Percentiles rank a stretch among this genome's conserved stretches.
Evolutionary conservation across 257 asterid species (phyloP).

Genomic region (Jaltomata sinuosa): DNA sequence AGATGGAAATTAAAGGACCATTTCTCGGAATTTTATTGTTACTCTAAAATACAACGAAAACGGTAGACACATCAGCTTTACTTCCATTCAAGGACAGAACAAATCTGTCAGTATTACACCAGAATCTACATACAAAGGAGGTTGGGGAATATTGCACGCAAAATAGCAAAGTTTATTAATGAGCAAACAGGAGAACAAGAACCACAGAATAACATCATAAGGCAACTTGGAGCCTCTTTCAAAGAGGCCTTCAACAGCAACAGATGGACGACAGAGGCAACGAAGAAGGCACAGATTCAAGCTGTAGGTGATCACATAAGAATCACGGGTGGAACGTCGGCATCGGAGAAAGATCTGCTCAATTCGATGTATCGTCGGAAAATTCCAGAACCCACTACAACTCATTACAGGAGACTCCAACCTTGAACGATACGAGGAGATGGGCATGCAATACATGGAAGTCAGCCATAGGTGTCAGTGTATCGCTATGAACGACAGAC

Average conservation of each 20-base stretch:
- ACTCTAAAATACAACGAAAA: neutral
- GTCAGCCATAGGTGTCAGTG: too few relatives aligned
- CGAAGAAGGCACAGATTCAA: neutral
- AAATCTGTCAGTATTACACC: neutral
- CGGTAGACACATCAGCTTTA: neutral
- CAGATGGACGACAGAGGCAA: neutral
- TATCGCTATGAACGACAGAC: too few relatives aligned
- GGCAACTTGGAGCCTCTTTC: neutral
- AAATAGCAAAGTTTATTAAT: neutral
- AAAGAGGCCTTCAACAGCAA: neutral
- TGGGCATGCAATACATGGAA: neutral
- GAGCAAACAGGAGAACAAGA: neutral
- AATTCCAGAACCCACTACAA: neutral
- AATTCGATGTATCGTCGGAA: neutral
- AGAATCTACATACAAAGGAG: neutral
- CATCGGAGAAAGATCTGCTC: neutral
- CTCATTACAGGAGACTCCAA: neutral
- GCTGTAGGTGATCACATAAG: neutral
- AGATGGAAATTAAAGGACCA: neutral
- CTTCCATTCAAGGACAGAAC: neutral
- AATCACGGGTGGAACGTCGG: neutral
- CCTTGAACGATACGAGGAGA: neutral
- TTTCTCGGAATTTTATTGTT: neutral
- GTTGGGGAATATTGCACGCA: neutral
- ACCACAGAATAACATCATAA: neutral